phyloP scores from a whole-genome alignment of 2,329 filamentous ascomycete genomes.

The Cladosporium sp. region DNA sequence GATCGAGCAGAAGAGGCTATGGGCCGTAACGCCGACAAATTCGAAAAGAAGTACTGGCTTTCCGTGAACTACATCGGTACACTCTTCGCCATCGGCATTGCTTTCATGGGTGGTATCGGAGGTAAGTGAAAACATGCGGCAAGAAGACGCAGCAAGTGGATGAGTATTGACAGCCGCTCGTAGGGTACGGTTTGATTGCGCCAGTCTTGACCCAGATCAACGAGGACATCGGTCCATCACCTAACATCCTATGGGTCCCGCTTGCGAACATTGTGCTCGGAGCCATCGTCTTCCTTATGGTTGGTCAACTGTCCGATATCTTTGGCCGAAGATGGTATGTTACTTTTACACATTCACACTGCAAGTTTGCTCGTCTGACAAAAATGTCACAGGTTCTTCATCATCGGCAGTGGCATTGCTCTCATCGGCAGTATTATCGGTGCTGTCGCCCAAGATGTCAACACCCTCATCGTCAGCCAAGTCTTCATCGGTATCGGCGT shows the following conservation, averaged over 20 bases:
- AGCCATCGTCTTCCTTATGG: slow-evolving; percentile 35
- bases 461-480: slow-evolving; percentile 24
- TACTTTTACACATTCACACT: not conserved
- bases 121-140: slow-evolving; percentile 13
- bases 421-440: slow-evolving; percentile 35
- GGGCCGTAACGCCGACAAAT: slow-evolving; percentile 22
- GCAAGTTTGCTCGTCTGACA: not conserved
- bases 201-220: slow-evolving; percentile 30
- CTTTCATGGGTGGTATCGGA: slow-evolving; percentile 25
- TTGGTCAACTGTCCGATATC: slow-evolving; percentile 36
- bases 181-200: slow-evolving; percentile 24
- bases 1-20: slow-evolving; percentile 23
- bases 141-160: no score
- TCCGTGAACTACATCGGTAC: slow-evolving; percentile 24
- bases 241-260: slow-evolving; percentile 36
- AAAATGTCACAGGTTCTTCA: slow-evolving; percentile 27
- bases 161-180: not conserved
- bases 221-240: slow-evolving; percentile 34
- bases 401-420: slow-evolving; percentile 31
- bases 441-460: slow-evolving; percentile 23
- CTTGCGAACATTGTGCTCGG: slow-evolving; percentile 33
- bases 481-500: slow-evolving; percentile 37
- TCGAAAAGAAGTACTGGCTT: slow-evolving; percentile 22
- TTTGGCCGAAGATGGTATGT: slow-evolving; percentile 31
- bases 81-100: slow-evolving; percentile 24